Base-by-base conservation (phyloP, 768 basidiomycete species). In the Tulasnella sp. region DNA sequence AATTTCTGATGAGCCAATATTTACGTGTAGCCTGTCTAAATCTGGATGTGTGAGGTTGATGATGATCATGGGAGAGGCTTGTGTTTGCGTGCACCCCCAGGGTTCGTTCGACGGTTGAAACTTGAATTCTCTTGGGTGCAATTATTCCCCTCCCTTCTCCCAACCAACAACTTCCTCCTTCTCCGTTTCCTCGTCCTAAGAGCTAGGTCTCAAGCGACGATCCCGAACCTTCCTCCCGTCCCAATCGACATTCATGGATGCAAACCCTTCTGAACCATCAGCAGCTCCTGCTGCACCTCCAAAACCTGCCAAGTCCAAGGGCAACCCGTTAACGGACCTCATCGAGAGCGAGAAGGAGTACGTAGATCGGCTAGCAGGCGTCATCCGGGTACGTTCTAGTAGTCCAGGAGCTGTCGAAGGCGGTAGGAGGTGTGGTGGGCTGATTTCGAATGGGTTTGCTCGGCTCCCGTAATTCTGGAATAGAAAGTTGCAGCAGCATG, bases 401-500 rank as follows among this genome's bases (percentile, higher is more conserved):
- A 1, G 0, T 45, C 4, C 42, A n/a, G 11, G 22, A 6, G 54
- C 22, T 58, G 54, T 14, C 22, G 11, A 25, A n/a, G 29, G 54
- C n/a, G 22, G 54, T 29, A 58, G 29, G 54, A 58, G 54, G 29
- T n/a, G n/a, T 22, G n/a, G n/a, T 58, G 29, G 54, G 22, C 54
- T 58, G 22, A 58, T 22, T 58, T 7, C 54, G 54, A 58, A 17
- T 25, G 54, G n/a, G 54, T 58, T 58, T 58, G 22, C 54, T 12
- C 52, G n/a, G 29, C 54, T 58, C n/a, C n/a, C 54, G 54, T 22
- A 58, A 58, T 58, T 58, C 54, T 54, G 31, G 25, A 74, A 19
- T 81, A 99, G 96, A 94, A 93, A 89, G 93, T 97, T 5, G 97
- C 97, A 12, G 91, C 91, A n/a, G 97, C 97, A 70, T 99, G 97